Evolutionary conservation across 768 basidiomycete species (phyloP), one percentile per base, ranked within the genome.

Genomic region (Naganishia kalamii): DNA sequence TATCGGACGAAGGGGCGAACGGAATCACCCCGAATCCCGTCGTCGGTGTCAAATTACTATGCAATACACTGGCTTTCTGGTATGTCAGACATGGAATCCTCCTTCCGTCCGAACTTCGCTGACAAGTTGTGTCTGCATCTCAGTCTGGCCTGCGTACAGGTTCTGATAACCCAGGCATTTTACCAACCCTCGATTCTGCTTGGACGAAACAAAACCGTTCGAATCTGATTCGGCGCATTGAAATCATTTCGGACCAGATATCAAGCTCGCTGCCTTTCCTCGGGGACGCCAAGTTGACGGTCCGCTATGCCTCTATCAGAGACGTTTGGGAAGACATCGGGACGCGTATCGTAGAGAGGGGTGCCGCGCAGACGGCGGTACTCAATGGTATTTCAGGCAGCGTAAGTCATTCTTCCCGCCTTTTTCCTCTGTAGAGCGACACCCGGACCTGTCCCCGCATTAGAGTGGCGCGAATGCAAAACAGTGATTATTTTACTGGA

Each of bases 11-110:
- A 33, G 54, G 37, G 1, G 35, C 51, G 7, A 23, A 52, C 11
- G 51, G 23, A 35, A 32, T 52, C 32, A 35, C 13, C 8, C 32
- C 25, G 33, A 29, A 52, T 37, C 51, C 51, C 3, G 4, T 17
- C 19, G 21, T 52, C 13, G 51, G 32, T 17, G 19, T 52, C 32
- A 52, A 52, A 13, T 13, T 52, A 4, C 2, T 52, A 4, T 52
- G 35, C 51, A 52, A 52, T 13, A 52, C 51, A 32, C 27, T 52
- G 19, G 51, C 51, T 1, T 33, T 52, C 19, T 52, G 51, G 51
- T 52, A 35, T 15, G 32, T 21, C 33, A 11, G 19, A 10, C 35
- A 8, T 52, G 7, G 32, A 19, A 13, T 52, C 33, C 21, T 4
- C 12, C 23, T 4, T 19, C 4, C 11, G 19, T 17, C 6, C n/a